phyloP scores from a whole-genome alignment of 2,329 filamentous ascomycete species.

The Cercospora nicotianae region DNA sequence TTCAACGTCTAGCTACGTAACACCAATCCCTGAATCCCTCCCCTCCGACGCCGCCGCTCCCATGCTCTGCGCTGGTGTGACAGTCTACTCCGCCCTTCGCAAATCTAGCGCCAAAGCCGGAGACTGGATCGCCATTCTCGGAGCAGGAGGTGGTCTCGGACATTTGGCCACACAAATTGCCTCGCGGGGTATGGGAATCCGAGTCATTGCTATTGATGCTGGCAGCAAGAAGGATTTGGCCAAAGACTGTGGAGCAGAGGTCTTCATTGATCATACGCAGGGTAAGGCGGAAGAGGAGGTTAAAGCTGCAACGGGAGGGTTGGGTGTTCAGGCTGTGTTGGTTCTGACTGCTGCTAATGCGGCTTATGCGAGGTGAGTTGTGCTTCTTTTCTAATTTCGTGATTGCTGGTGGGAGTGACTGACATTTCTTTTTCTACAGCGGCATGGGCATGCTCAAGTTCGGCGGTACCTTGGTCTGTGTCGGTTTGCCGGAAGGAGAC shows the following conservation, averaged over 20 bases:
- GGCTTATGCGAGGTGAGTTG: slow-evolving; percentile 45
- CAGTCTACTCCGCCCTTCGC: slow-evolving; percentile 65
- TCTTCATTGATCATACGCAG: slow-evolving; percentile 63
- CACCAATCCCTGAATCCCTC: slow-evolving; percentile 64
- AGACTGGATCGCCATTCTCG: slow-evolving; percentile 58
- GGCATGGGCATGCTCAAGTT: slow-evolving; percentile 44
- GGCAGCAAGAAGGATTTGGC: slow-evolving; percentile 64
- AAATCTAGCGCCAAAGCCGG: slow-evolving; percentile 61
- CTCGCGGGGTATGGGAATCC: slow-evolving; percentile 59
- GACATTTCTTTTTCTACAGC: slow-evolving; percentile 9
- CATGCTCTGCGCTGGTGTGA: slow-evolving; percentile 67
- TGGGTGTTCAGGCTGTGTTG: slow-evolving; percentile 62
- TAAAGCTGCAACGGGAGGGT: slow-evolving; percentile 56
- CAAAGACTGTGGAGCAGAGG: slow-evolving; percentile 62
- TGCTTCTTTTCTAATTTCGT: background rate
- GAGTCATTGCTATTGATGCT: slow-evolving; percentile 66
- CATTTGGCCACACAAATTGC: slow-evolving; percentile 64
- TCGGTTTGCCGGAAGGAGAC: slow-evolving; percentile 50
- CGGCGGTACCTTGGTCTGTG: slow-evolving; percentile 48
- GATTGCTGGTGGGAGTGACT: background rate
- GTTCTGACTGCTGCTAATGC: slow-evolving; percentile 53
- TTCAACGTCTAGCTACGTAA: slow-evolving; percentile 57
- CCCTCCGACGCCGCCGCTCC: slow-evolving; percentile 63
- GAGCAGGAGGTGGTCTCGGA: slow-evolving; percentile 41
- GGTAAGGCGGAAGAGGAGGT: slow-evolving; percentile 57